Percentiles rank a stretch among this genome's conserved stretches.
phyloP scores from a whole-genome alignment of 2,329 filamentous ascomycete genomes.

The Fusarium nygamai region DNA sequence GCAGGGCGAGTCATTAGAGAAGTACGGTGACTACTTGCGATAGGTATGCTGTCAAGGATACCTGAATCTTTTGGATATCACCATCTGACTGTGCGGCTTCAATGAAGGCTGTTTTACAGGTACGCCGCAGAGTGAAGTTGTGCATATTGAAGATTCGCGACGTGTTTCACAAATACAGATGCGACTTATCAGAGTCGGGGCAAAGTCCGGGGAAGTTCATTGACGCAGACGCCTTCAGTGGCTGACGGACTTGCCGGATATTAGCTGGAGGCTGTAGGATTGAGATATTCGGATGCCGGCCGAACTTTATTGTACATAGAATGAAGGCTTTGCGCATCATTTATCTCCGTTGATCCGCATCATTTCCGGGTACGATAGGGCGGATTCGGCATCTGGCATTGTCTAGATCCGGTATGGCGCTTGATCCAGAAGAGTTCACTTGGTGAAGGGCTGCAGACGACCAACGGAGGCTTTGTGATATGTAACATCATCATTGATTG shows the following conservation, averaged over 20 bases:
- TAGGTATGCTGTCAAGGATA: not conserved
- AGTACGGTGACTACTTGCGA: not conserved
- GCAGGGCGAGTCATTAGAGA: not conserved
- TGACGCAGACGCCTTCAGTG: not conserved
- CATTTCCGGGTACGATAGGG: not conserved
- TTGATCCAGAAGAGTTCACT: rapidly evolving
- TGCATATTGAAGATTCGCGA: too few species aligned
- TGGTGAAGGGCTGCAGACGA: rapidly evolving
- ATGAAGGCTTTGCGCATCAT: not conserved
- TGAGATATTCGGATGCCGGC: not conserved
- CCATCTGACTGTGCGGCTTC: too few species aligned
- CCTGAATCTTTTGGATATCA: too few species aligned
- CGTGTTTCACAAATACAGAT: too few species aligned
- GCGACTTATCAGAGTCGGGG: too few species aligned
- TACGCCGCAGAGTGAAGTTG: too few species aligned
- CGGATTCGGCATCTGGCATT: not conserved
- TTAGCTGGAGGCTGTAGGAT: not conserved
- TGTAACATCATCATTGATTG: too few species aligned
- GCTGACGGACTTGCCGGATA: not conserved
- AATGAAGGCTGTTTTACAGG: too few species aligned
- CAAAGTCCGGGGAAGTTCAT: rapidly evolving
- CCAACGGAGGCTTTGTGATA: not conserved
- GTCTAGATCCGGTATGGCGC: not conserved
- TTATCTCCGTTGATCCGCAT: not conserved
- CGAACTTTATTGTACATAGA: not conserved